Evolutionary conservation across 2,329 filamentous ascomycete species (phyloP).

Genomic region (Trichophyton schoenleinii): DNA sequence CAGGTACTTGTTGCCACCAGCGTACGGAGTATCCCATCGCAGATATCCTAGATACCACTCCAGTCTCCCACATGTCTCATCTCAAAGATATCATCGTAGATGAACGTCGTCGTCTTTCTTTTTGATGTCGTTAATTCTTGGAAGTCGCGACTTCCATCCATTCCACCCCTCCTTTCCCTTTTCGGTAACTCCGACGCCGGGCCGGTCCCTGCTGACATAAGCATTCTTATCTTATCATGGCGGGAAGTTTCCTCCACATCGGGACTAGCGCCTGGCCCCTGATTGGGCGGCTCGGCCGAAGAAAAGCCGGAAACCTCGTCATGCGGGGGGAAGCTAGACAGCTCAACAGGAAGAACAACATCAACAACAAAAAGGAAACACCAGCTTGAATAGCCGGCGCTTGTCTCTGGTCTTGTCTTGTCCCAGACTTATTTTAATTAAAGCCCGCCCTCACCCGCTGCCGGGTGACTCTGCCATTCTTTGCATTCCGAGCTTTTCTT

Average conservation of each 20-base stretch:
- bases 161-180: not conserved
- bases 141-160: too few species aligned
- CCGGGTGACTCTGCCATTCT: not conserved
- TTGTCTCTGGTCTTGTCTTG: not conserved
- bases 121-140: too few species aligned
- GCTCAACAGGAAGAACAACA: not conserved
- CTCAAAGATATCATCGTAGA: not conserved
- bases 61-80: not conserved
- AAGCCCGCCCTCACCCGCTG: not conserved
- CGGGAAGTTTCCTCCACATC: not conserved
- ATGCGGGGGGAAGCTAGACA: not conserved
- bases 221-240: not conserved
- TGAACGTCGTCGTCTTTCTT: not conserved
- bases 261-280: not conserved
- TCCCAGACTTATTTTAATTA: not conserved
- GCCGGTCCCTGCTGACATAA: not conserved
- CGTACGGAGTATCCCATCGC: too few species aligned
- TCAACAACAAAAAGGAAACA: not conserved
- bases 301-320: not conserved
- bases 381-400: too few species aligned
- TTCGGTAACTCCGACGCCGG: not conserved
- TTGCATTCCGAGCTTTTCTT: not conserved
- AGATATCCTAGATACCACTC: not conserved
- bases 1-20: not conserved
- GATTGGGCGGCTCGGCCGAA: constrained; percentile 3